phyloP scores from a whole-genome alignment of 1,139 yeast genomes.

The Geotrichum europaeum region DNA sequence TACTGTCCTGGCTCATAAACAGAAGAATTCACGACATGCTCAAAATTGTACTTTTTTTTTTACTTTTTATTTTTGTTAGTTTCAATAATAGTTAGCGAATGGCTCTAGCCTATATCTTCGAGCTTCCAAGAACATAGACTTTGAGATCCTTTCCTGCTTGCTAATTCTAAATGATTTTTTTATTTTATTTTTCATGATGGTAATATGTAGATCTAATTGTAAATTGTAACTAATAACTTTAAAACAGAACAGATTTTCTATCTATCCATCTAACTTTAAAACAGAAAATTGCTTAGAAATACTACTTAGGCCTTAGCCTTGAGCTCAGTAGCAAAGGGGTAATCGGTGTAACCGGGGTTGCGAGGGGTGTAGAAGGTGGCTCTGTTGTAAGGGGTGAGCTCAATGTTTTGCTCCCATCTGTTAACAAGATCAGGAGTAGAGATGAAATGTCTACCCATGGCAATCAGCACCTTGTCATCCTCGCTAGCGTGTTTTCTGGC shows the following conservation, averaged over 20 bases:
- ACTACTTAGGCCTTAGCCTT: background rate
- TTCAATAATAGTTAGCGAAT: no score
- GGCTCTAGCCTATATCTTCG: no score
- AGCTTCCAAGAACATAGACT: no score
- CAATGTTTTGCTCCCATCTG: background rate
- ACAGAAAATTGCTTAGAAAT: background rate
- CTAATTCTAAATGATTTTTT: background rate
- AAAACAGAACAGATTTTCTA: no score
- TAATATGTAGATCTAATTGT: background rate
- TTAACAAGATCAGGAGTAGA: constrained; percentile 6
- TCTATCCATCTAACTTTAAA: background rate
- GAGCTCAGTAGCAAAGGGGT: constrained; percentile 1
- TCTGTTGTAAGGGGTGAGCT: background rate
- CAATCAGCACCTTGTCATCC: constrained; percentile 40
- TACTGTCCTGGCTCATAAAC: no score
- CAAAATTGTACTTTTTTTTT: no score
- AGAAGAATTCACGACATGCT: no score
- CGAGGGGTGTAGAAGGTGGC: constrained; percentile 12
- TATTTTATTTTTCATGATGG: background rate
- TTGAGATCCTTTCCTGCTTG: background rate
- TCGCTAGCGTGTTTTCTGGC: constrained; percentile 26
- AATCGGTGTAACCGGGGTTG: constrained; percentile 16
- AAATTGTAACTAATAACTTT: background rate
- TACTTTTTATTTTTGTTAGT: no score
- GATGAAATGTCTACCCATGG: constrained; percentile 6